A percentile compares a stretch with the other conserved stretches of the same genome.
Conservation (phyloP, 129 eudicot species). For the Apium graveolens region DNA sequence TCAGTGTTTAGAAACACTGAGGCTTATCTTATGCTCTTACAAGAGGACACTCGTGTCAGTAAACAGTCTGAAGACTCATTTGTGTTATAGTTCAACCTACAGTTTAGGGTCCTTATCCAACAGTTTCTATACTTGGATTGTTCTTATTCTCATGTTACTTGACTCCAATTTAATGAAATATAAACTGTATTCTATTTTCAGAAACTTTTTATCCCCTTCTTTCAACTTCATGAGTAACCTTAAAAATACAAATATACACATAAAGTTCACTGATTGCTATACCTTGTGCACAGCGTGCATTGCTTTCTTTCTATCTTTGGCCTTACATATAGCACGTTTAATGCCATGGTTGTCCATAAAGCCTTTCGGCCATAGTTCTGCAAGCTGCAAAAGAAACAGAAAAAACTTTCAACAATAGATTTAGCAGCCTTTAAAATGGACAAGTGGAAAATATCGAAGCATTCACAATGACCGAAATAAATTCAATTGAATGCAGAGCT, state of each 20-base stretch:
- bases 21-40: background rate
- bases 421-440: background rate
- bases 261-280: conserved; percentile 6
- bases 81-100: background rate
- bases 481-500: background rate
- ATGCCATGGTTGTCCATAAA: conserved; percentile 87
- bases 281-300: conserved; percentile 45
- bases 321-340: conserved; percentile 74
- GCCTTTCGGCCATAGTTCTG: conserved; percentile 86
- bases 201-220: background rate
- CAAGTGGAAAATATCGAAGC: background rate
- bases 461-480: background rate
- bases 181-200: background rate
- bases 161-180: background rate
- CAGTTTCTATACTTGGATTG: background rate
- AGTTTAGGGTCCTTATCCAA: background rate
- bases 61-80: background rate
- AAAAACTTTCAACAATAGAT: background rate
- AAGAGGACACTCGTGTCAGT: background rate
- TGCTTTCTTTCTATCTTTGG: conserved; percentile 64
- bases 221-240: background rate
- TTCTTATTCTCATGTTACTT: background rate
- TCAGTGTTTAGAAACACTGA: background rate
- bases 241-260: background rate
- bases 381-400: conserved; percentile 50